Conservation (phyloP, 805 yeast genomes). For the Priceomyces carsonii region DNA sequence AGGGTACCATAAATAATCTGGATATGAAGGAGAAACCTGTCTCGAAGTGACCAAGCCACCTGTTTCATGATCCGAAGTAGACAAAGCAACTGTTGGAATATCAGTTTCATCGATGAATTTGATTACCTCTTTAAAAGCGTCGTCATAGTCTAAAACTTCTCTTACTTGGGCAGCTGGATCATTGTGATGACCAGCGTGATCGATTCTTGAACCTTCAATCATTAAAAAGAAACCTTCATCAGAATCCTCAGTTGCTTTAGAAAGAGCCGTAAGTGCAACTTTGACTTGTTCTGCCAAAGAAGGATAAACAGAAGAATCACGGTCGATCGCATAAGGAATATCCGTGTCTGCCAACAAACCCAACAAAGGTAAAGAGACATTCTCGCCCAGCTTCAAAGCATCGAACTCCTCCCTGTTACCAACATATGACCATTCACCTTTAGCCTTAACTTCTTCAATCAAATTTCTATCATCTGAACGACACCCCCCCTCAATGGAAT, state of each 20-base stretch:
- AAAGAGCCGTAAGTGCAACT: conserved; percentile 70
- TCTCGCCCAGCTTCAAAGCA: conserved; percentile 49
- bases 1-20: conserved; percentile 89
- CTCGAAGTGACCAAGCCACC: conserved; percentile 91
- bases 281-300: conserved; percentile 76
- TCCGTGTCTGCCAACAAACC: conserved; percentile 75
- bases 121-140: conserved; percentile 72
- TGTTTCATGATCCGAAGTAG: conserved; percentile 94
- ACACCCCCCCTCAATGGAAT: conserved; percentile 53
- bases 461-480: conserved; percentile 71
- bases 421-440: conserved; percentile 64
- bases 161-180: conserved; percentile 94
- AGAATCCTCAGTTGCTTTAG: conserved; percentile 65
- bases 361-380: conserved; percentile 73
- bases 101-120: conserved; percentile 69
- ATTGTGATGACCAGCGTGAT: conserved; percentile 92
- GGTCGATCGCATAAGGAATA: conserved; percentile 83
- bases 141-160: conserved; percentile 86
- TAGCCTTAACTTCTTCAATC: conserved; percentile 56
- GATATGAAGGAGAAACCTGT: conserved; percentile 68
- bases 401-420: conserved; percentile 64
- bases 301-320: conserved; percentile 62
- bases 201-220: conserved; percentile 91
- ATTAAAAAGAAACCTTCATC: conserved; percentile 84
- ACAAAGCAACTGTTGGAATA: conserved; percentile 73